Percentiles rank a stretch among this genome's conserved stretches.
Evolutionary conservation across 176 grass and related monocot species (phyloP).

Genomic region (Neostapfia colusana): DNA sequence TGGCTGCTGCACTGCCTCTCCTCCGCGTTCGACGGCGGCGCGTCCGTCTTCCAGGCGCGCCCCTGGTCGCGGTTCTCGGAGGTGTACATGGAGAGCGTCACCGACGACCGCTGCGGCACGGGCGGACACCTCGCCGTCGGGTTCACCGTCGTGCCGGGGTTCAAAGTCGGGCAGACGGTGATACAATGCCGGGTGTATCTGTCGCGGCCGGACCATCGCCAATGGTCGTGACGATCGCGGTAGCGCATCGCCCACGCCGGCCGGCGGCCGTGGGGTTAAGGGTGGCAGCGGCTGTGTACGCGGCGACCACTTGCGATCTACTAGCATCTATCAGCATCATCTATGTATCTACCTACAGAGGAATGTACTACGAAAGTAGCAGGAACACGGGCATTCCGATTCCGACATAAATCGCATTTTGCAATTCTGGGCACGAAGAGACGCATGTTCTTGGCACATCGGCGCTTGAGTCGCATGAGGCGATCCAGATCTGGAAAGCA

Average conservation of each 20-base stretch:
- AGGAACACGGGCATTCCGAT: not conserved
- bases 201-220: too few species aligned
- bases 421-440: not conserved
- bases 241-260: too few species aligned
- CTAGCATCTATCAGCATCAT: not conserved
- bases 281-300: not conserved
- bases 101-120: not conserved
- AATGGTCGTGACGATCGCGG: too few species aligned
- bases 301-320: too few species aligned
- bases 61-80: slow-evolving; percentile 68
- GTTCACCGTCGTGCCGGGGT: slow-evolving; percentile 88
- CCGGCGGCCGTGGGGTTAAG: too few species aligned
- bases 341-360: not conserved
- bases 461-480: too few species aligned
- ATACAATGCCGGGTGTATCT: slow-evolving; percentile 86
- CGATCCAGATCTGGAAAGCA: slow-evolving; percentile 38
- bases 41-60: slow-evolving; percentile 59
- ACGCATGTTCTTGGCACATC: not conserved
- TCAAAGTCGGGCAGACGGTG: slow-evolving; percentile 62
- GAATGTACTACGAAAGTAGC: slow-evolving; percentile 9
- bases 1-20: slow-evolving; percentile 86
- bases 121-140: slow-evolving; percentile 42
- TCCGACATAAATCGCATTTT: slow-evolving; percentile 7
- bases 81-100: slow-evolving; percentile 89
- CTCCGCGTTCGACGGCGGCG: slow-evolving; percentile 52